A percentile compares a stretch with the other conserved stretches of the same genome.
These are phyloP conservation scores for Globisporangium spiculum DNA, from an alignment of 352 stramenopile species.

Conservation along the genomic window DNA sequence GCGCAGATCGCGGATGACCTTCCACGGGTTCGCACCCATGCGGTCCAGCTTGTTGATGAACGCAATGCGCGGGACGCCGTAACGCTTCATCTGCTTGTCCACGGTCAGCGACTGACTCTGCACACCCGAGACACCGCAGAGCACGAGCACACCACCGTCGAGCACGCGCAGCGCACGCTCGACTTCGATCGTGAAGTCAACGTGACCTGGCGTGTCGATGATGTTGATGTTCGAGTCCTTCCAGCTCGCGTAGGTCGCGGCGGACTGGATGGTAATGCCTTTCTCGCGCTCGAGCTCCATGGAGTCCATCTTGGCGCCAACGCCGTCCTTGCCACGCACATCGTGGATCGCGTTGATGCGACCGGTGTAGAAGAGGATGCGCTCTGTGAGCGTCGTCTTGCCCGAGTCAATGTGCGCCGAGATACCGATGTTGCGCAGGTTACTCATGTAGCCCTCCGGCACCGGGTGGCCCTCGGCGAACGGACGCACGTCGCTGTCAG, in stretches of 20 bases:
- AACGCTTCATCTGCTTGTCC: slow-evolving; percentile 99
- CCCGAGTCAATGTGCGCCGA: not conserved
- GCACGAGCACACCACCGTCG: not conserved
- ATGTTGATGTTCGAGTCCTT: slow-evolving; percentile 2
- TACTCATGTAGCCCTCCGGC: not conserved
- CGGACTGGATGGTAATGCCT: not conserved
- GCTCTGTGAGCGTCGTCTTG: not conserved
- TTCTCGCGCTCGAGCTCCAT: not conserved
- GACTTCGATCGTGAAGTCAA: not conserved
- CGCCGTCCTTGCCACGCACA: not conserved
- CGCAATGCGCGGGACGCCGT: slow-evolving; percentile 97
- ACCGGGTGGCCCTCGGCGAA: not conserved
- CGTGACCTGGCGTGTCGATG: not conserved
- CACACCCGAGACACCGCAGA: slow-evolving; percentile 89
- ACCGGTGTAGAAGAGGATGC: not conserved
- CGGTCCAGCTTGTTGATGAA: slow-evolving; percentile 99
- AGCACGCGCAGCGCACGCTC: not conserved
- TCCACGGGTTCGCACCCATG: slow-evolving; percentile 19
- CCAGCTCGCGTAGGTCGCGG: not conserved
- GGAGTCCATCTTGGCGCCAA: slow-evolving; percentile 1
- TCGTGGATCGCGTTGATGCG: not conserved
- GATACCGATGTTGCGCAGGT: not conserved
- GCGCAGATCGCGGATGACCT: not conserved
- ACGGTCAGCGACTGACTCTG: slow-evolving; percentile 99
- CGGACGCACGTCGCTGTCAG: not conserved